These are phyloP conservation scores for Babesia sp. DNA, from an alignment of 169 alveolate genomes.

Conservation along the genomic window DNA sequence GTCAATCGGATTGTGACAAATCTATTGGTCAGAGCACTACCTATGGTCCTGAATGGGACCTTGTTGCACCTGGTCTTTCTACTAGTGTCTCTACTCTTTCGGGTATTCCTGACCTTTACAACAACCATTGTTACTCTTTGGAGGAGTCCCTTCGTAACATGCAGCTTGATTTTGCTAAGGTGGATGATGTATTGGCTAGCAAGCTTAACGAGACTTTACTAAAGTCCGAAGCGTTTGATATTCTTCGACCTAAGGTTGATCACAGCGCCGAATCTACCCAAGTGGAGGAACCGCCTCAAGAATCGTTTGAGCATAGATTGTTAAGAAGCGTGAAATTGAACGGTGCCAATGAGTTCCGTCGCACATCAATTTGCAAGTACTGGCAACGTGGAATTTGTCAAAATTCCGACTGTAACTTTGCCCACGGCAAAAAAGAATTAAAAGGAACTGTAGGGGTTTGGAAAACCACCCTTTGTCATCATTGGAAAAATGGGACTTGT, in stretches of 20 bases:
- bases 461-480: constrained; percentile 75
- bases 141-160: constrained; percentile 4
- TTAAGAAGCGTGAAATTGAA: constrained; percentile 3
- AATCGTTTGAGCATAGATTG: background rate
- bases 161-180: background rate
- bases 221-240: no score
- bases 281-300: background rate
- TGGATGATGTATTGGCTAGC: background rate
- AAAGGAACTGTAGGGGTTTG: constrained; percentile 71
- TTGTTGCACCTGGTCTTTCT: background rate
- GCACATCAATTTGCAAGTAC: constrained; percentile 70
- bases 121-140: background rate
- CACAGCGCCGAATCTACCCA: no score
- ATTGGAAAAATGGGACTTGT: constrained; percentile 73
- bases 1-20: background rate
- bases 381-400: constrained; percentile 74
- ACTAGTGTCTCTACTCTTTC: background rate
- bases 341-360: constrained; percentile 10
- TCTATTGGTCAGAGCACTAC: background rate
- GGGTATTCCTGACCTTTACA: background rate
- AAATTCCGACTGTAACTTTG: constrained; percentile 70
- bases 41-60: background rate
- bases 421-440: constrained; percentile 75
- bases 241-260: no score
- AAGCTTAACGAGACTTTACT: background rate